Evolutionary conservation across 2,329 filamentous ascomycete species (phyloP).

Genomic region (Sporothrix variecibatus): DNA sequence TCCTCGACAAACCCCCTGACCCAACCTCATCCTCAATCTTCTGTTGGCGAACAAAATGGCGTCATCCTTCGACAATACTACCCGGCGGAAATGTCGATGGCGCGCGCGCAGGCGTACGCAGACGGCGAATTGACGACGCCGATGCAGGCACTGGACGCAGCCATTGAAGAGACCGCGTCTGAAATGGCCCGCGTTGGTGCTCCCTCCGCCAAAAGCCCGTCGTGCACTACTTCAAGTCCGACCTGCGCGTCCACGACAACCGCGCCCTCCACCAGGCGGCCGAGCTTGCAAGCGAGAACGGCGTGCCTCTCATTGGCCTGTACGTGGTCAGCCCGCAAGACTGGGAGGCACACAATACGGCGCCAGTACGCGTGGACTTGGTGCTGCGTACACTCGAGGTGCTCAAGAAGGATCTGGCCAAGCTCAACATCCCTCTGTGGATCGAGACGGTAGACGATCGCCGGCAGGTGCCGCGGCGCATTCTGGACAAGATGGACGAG

Average conservation of each 20-base stretch:
- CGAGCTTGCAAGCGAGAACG: conserved; percentile 44
- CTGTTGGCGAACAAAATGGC: conserved; percentile 54
- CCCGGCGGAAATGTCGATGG: conserved; percentile 81
- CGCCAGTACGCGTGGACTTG: conserved; percentile 76
- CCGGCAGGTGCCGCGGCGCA: conserved; percentile 58
- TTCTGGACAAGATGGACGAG: conserved; percentile 65
- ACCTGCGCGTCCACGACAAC: conserved; percentile 75
- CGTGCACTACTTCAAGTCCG: conserved; percentile 89
- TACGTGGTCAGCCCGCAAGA: conserved; percentile 84
- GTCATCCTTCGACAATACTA: conserved; percentile 77
- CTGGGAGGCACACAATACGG: conserved; percentile 75
- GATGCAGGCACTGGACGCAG: conserved; percentile 65
- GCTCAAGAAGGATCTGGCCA: conserved; percentile 65
- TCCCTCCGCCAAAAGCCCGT: conserved; percentile 57
- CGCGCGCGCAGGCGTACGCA: conserved; percentile 73
- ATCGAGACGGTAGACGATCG: conserved; percentile 68
- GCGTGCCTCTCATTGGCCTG: conserved; percentile 69
- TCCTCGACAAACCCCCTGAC: conserved; percentile 37
- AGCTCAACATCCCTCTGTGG: conserved; percentile 75
- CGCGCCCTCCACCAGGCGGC: conserved; percentile 67
- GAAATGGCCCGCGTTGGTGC: conserved; percentile 54
- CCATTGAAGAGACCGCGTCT: conserved; percentile 61
- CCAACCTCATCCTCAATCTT: conserved; percentile 50
- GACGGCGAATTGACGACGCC: conserved; percentile 69
- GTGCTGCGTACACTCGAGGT: conserved; percentile 70